phyloP scores from a whole-genome alignment of 1,284 basidiomycete species.

The Malassezia pachydermatis region DNA sequence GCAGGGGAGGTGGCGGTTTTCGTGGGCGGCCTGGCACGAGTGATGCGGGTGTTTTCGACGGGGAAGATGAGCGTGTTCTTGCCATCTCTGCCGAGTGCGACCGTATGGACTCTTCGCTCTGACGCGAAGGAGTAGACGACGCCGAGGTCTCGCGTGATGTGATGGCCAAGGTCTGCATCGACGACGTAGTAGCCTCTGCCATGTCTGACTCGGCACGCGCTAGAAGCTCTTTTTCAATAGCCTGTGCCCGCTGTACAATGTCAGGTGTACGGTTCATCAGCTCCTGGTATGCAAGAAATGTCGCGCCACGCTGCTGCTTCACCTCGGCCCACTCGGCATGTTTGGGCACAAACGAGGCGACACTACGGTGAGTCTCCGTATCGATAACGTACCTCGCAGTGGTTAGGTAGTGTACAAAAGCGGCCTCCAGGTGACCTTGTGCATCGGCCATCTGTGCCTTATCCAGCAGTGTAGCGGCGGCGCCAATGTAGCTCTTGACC shows the following conservation, averaged over 20 bases:
- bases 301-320: conserved; percentile 25
- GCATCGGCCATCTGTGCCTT: conserved; percentile 42
- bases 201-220: conserved; percentile 25
- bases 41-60: background rate
- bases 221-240: conserved; percentile 33
- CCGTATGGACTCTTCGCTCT: too few species aligned
- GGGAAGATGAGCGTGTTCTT: too few species aligned
- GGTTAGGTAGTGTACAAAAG: conserved; percentile 48
- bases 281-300: conserved; percentile 40
- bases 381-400: conserved; percentile 27
- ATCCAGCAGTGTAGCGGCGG: conserved; percentile 42
- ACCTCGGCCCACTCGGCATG: conserved; percentile 40
- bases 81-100: background rate
- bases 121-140: background rate
- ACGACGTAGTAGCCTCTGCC: background rate
- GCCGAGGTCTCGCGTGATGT: background rate
- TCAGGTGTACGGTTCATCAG: conserved; percentile 38
- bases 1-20: background rate
- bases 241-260: conserved; percentile 35
- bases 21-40: background rate
- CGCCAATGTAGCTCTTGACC: conserved; percentile 43
- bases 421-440: conserved; percentile 40
- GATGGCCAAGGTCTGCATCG: background rate
- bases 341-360: conserved; percentile 41
- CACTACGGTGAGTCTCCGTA: conserved; percentile 15